Percentiles rank a stretch among this genome's conserved stretches.
Conservation (phyloP, 2,329 filamentous ascomycete species). For the Drechslerella dactyloides region DNA sequence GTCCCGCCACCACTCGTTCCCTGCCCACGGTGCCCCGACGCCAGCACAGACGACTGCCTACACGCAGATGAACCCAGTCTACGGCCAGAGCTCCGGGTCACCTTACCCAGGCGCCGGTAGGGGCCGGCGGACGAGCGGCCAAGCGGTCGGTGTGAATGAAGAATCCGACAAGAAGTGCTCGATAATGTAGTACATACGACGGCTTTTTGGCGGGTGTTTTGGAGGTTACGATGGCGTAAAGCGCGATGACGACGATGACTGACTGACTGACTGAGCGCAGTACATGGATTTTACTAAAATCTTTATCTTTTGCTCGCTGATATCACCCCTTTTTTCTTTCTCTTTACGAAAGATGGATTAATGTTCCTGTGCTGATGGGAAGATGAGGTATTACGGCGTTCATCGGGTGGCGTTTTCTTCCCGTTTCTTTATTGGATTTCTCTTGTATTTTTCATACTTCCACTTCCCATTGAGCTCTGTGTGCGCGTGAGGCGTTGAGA, state of each 20-base stretch:
- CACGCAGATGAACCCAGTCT: conserved; percentile 38
- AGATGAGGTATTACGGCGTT: background rate
- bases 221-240: background rate
- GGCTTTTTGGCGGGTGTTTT: conserved; percentile 18
- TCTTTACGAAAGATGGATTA: background rate
- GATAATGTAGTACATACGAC: conserved; percentile 47
- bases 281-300: conserved; percentile 1
- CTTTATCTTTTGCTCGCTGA: background rate
- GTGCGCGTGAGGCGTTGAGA: too few species aligned
- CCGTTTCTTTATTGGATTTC: background rate
- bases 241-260: background rate
- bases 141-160: conserved; percentile 13
- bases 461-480: background rate
- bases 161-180: conserved; percentile 47
- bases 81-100: conserved; percentile 24
- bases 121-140: conserved; percentile 27
- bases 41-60: conserved; percentile 23
- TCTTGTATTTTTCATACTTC: background rate
- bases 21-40: conserved; percentile 7
- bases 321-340: background rate
- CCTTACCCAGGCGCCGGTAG: conserved; percentile 35
- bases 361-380: background rate
- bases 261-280: too few species aligned
- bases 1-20: conserved; percentile 38
- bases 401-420: background rate